Percentiles rank a stretch among this genome's conserved stretches.
Evolutionary conservation across 352 stramenopile species (phyloP).

Genomic region (Phytopythium montanum): DNA sequence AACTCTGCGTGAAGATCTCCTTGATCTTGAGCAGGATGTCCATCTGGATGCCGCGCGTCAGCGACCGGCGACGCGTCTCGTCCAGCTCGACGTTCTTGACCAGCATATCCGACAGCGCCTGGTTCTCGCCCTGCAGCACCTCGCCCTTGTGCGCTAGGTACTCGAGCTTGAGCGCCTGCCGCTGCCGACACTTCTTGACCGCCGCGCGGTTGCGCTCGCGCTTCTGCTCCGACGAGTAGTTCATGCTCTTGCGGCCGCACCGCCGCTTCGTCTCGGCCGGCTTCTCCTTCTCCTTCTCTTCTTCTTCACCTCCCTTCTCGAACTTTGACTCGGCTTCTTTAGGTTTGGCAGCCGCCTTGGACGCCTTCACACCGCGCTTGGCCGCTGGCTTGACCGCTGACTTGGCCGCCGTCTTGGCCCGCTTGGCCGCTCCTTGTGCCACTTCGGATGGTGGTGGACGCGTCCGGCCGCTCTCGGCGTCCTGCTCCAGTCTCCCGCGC

Average conservation of each 20-base stretch:
- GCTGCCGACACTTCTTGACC: slow-evolving; percentile 82
- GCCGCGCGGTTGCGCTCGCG: slow-evolving; percentile 80
- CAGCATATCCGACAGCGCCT: slow-evolving; percentile 66
- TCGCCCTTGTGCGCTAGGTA: slow-evolving; percentile 76
- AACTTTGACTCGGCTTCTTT: neutral
- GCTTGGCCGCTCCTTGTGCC: neutral
- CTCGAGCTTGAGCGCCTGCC: slow-evolving; percentile 77
- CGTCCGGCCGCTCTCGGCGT: neutral
- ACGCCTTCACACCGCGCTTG: neutral
- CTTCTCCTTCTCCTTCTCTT: neutral
- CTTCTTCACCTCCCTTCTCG: no score
- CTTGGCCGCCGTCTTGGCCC: neutral
- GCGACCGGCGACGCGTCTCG: slow-evolving; percentile 45
- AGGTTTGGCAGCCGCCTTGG: neutral
- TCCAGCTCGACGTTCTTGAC: slow-evolving; percentile 65
- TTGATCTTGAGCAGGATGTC: slow-evolving; percentile 87
- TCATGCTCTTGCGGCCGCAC: slow-evolving; percentile 84
- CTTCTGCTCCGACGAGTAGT: slow-evolving; percentile 83
- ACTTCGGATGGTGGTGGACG: neutral
- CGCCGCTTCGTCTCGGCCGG: slow-evolving; percentile 47
- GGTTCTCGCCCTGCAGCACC: slow-evolving; percentile 62
- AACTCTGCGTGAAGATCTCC: slow-evolving; percentile 83
- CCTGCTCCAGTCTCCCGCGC: neutral
- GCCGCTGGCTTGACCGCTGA: neutral
- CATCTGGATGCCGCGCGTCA: slow-evolving; percentile 84